Evolutionary conservation across 371 early-diverging fungal species (phyloP), one percentile per base, ranked within the genome.

Genomic region (Saksenaea oblongispora): DNA sequence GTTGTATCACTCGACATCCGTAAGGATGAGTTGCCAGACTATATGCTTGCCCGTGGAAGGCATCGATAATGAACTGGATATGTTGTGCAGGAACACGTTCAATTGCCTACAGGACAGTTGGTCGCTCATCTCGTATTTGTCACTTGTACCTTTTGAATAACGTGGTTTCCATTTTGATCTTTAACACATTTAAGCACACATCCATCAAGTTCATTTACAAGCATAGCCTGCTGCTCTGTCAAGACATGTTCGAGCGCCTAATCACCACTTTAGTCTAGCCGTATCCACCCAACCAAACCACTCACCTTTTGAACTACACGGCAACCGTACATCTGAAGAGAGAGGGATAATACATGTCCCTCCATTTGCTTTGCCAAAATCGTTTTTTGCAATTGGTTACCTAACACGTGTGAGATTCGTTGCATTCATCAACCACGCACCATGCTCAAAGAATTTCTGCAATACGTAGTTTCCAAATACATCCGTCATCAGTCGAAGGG

Each of bases 401-500:
- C 57, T 27, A 55, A 56, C 4, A 22, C 27, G 18, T 17, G 24
- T 53, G 14, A 10, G 7, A 3, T 10, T 9, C 15, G n/a, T n/a
- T 26, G 27, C 39, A 11, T 41, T n/a, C n/a, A 54, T n/a, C 13
- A 9, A 36, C 41, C 27, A 26, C 39, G 17, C 55, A 51, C 96
- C 97, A 70, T 95, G 93, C 78, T 98, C 98, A 83, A 99, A 98
- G 72, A 99, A 96, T 84, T 99, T 99, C 83, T 99, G 99, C 55
- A 99, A 91, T 39, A 99, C 99, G 73, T 99, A 99, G 84, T 99
- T 99, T 54, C 99, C 99, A 91, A 99, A 99, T 1, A 99, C 98
- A 75, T 99, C 99, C 0, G 96, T 95, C 94, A 96, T 98, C 44
- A 99, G 83, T 61, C 97, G 96, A 37, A 96, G 78, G 0, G 96